Evolutionary conservation across 2,329 filamentous ascomycete species (phyloP).

Genomic region (Ustulina deusta): DNA sequence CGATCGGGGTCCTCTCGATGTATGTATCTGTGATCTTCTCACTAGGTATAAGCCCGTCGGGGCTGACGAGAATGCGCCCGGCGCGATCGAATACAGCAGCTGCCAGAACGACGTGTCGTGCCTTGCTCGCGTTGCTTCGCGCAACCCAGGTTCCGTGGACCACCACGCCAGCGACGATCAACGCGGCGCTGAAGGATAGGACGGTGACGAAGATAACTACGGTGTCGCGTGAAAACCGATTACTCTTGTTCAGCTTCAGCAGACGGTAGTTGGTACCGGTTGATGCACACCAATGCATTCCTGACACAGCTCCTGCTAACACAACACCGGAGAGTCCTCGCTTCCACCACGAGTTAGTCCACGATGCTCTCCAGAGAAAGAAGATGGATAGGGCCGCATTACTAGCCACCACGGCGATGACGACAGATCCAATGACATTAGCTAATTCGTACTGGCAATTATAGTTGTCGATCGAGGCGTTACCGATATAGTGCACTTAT

Average conservation of each 20-base stretch:
- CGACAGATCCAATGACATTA: constrained; percentile 74
- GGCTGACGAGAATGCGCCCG: constrained; percentile 75
- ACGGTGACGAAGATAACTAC: constrained; percentile 80
- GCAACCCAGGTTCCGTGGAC: constrained; percentile 66
- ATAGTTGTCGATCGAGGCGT: constrained; percentile 85
- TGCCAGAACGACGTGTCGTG: constrained; percentile 70
- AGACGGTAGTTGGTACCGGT: constrained; percentile 77
- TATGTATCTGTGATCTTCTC: constrained; percentile 85
- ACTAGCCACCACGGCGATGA: constrained; percentile 80
- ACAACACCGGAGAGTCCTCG: constrained; percentile 73
- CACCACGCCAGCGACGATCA: constrained; percentile 68
- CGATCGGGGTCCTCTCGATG: constrained; percentile 75
- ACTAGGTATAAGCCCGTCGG: constrained; percentile 75
- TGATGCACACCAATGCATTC: constrained; percentile 88
- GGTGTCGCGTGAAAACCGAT: constrained; percentile 67
- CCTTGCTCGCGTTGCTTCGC: constrained; percentile 67
- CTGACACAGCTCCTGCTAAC: constrained; percentile 79
- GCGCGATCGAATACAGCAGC: constrained; percentile 75
- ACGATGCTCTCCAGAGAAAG: constrained; percentile 79
- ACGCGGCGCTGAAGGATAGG: constrained; percentile 71
- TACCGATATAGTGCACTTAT: constrained; percentile 83
- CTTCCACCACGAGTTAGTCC: constrained; percentile 85
- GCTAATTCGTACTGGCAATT: constrained; percentile 68
- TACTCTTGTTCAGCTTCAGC: constrained; percentile 57
- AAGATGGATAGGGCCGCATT: constrained; percentile 78